Base-by-base conservation (phyloP, 306 rosid genomes). In the Argentina anserina region DNA sequence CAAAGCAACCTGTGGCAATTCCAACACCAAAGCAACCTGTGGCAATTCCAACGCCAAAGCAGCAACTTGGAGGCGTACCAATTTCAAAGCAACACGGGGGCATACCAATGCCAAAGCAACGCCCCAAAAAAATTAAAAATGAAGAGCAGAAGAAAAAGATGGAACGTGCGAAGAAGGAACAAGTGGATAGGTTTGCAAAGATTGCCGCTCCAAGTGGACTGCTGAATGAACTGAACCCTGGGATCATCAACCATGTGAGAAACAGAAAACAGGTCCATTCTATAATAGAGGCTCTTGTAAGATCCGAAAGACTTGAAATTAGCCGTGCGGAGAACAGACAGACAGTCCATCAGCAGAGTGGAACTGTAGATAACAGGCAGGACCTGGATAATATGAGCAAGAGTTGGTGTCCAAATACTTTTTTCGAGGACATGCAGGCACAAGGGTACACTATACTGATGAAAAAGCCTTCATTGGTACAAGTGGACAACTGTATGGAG, bases 201-300 rank as follows among this genome's bases (percentile, higher is more conserved):
- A 81, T 91, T 74, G 99, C 97, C 65, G 99, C 99, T 82, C 99
- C 99, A 65, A 91, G 97, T 88, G 99, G 99, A 72, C 84, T 95
- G 78, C 86, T 95, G 68, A 90, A 81, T 78, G 97, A 85, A n/a
- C 80, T 95, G 79, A 95, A 95, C 82, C 99, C 99, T 7, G 97
- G 97, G 81, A 95, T 95, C 65, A 95, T 95, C 75, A 95, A 95
- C 83, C 99, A 95, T 79, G 99, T 95, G 56, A 87, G 99, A 83
- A 95, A 95, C 71, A 86, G 86, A 70, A 95, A 91, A 70, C 97
- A 95, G 78, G 99, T 95, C 28, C 99, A 86, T 80, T 87, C 97
- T 34, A 95, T 95, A 67, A 90, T 95, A 70, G 90, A 95, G 85
- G 86, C 92, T 50, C 89, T 95, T 71, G 97, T 95, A 65, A 90